Conservation (phyloP, 2,329 filamentous ascomycete genomes). For the Penicillium sclerotigenum region DNA sequence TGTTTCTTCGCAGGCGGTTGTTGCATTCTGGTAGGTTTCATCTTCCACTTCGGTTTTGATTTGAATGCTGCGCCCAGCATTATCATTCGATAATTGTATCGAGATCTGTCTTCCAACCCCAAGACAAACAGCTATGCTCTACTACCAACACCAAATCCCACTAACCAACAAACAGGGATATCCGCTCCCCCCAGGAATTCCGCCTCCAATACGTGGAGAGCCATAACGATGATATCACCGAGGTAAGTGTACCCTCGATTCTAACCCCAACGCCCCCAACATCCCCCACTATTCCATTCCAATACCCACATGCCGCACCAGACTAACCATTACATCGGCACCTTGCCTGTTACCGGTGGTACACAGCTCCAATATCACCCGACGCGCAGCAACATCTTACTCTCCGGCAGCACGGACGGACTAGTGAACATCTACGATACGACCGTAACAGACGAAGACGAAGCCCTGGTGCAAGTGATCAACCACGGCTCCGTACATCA, state of each 20-base stretch:
- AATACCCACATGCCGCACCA: background rate
- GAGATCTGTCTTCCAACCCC: background rate
- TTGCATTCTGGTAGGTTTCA: conserved; percentile 44
- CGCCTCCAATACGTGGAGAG: conserved; percentile 46
- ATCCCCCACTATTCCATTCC: background rate
- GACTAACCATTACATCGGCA: conserved; percentile 10
- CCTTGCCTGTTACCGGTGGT: background rate
- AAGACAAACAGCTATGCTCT: background rate
- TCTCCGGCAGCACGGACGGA: conserved; percentile 62
- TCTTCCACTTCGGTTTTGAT: background rate
- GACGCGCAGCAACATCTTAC: conserved; percentile 50
- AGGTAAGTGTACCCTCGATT: conserved; percentile 40
- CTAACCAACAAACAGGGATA: conserved; percentile 42
- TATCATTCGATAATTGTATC: background rate
- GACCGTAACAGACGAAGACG: conserved; percentile 57
- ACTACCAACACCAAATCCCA: background rate
- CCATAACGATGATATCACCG: conserved; percentile 59
- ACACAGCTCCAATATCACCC: conserved; percentile 52
- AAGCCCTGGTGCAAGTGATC: conserved; percentile 60
- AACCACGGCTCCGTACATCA: conserved; percentile 63
- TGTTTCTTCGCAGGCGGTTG: conserved; percentile 41
- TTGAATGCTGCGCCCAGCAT: background rate
- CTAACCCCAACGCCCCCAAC: background rate
- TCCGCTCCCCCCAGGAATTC: conserved; percentile 37
- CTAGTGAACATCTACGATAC: conserved; percentile 62